These are phyloP conservation scores for Blepharisma stoltei DNA, from an alignment of 73 alveolate species.

Conservation along the genomic window DNA sequence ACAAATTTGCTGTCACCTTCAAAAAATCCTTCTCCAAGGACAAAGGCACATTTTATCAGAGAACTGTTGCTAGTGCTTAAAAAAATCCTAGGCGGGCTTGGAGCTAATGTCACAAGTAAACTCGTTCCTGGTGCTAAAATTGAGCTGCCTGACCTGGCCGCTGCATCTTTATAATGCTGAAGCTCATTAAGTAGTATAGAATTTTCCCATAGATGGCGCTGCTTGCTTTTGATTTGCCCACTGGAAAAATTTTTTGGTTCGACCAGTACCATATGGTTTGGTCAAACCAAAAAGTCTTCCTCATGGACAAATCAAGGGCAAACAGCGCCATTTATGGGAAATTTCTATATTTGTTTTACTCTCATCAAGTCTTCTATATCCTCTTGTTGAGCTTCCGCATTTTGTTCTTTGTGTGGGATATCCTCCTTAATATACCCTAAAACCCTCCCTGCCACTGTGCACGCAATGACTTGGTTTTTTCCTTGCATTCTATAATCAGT, in stretches of 20 bases:
- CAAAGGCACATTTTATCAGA: slow-evolving; percentile 65
- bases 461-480: slow-evolving; percentile 53
- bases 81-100: not conserved
- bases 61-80: not conserved
- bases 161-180: slow-evolving; percentile 48
- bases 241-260: no score
- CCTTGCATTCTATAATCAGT: slow-evolving; percentile 72
- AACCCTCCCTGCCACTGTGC: slow-evolving; percentile 52
- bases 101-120: not conserved
- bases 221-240: no score
- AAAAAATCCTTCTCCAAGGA: slow-evolving; percentile 68
- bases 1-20: slow-evolving; percentile 72
- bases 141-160: not conserved
- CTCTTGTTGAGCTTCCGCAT: not conserved
- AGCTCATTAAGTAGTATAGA: slow-evolving; percentile 56
- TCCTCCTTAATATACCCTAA: slow-evolving; percentile 39
- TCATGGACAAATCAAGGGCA: no score
- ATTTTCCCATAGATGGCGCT: no score
- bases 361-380: slow-evolving; percentile 43
- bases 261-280: no score
- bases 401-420: slow-evolving; percentile 28
- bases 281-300: no score
- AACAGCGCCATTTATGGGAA: no score
- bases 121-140: not conserved
- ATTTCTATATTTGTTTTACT: slow-evolving; percentile 47